Evolutionary conservation across 495 filamentous ascomycete genomes (phyloP).

Genomic region (Pseudomonodictys pantanalensis): DNA sequence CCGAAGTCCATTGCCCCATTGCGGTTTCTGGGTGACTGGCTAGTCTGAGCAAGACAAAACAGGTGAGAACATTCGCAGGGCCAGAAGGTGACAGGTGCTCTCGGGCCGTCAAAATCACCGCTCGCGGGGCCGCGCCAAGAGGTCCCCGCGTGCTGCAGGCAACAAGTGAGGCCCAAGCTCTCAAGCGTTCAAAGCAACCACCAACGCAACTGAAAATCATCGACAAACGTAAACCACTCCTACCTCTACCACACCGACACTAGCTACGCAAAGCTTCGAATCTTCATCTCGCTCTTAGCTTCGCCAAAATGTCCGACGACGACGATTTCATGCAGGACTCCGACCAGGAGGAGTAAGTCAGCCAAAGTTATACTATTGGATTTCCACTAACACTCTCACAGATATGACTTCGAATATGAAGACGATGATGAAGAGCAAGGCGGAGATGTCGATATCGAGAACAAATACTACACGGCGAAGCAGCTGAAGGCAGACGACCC

Average conservation of each 20-base stretch:
- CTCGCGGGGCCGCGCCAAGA: no score
- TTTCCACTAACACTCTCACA: background rate
- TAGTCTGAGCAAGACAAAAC: no score
- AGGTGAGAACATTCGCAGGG: no score
- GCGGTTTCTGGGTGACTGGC: no score
- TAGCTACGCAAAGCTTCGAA: background rate
- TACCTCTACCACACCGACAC: background rate
- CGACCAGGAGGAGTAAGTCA: slow-evolving; percentile 80
- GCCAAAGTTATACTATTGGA: slow-evolving; percentile 22
- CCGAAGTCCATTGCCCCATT: no score
- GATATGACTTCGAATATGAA: slow-evolving; percentile 95
- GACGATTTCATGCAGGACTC: slow-evolving; percentile 99
- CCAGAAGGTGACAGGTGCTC: no score
- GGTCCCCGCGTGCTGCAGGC: no score
- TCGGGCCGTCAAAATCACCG: no score
- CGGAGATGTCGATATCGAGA: slow-evolving; percentile 92
- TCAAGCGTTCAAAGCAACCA: no score
- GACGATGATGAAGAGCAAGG: slow-evolving; percentile 85
- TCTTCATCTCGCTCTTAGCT: background rate
- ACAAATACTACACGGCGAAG: slow-evolving; percentile 99
- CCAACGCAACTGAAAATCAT: no score
- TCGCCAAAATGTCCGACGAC: slow-evolving; percentile 82
- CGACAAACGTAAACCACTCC: no score
- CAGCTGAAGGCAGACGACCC: slow-evolving; percentile 86
- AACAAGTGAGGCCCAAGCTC: no score